Conservation (phyloP, 1,284 basidiomycete genomes). For the Entoloma clypeatum region DNA sequence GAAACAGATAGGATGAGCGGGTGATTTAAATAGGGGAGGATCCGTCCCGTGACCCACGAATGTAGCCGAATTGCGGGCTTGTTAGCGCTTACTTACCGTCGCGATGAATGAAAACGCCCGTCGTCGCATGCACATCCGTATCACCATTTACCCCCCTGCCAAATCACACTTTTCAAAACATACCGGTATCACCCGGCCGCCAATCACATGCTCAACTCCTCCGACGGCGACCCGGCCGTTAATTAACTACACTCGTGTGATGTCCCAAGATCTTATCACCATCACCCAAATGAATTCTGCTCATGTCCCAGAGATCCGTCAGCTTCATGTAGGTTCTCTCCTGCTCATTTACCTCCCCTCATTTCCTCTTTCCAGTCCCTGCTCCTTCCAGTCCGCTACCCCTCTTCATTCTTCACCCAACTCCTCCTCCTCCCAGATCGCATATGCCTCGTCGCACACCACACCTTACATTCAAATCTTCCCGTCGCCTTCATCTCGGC, state of each 20-base stretch:
- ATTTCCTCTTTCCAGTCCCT: constrained; percentile 27
- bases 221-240: constrained; percentile 18
- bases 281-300: constrained; percentile 29
- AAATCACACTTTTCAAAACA: constrained; percentile 10
- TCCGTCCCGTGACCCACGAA: constrained; percentile 24
- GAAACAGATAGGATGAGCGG: constrained; percentile 19
- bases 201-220: neutral
- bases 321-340: constrained; percentile 42
- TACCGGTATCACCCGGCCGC: constrained; percentile 21
- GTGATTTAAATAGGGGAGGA: constrained; percentile 22
- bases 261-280: constrained; percentile 15
- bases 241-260: neutral
- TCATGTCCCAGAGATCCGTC: constrained; percentile 39
- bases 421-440: constrained; percentile 45
- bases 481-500: constrained; percentile 52
- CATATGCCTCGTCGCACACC: constrained; percentile 47
- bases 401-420: constrained; percentile 50
- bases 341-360: constrained; percentile 9
- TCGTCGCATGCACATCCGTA: too few relatives aligned
- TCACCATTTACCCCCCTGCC: constrained; percentile 4
- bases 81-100: constrained; percentile 11
- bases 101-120: too few relatives aligned
- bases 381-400: constrained; percentile 46
- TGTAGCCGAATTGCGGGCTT: constrained; percentile 5
- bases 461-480: constrained; percentile 23